phyloP scores from a whole-genome alignment of 1,284 basidiomycete species.

The Pholiota adiposa region DNA sequence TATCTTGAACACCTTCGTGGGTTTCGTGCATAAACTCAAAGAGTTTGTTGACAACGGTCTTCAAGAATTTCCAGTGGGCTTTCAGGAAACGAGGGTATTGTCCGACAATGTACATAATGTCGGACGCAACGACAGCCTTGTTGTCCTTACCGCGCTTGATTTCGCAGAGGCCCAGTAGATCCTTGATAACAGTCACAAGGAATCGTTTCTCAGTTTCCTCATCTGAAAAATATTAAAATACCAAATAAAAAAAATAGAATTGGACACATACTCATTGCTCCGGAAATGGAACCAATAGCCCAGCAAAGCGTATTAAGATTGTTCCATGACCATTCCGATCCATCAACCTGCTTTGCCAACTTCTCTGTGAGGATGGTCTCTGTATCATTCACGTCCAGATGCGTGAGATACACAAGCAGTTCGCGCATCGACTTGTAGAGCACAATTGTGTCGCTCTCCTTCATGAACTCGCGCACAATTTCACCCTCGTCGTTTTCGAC shows the following conservation, averaged over 20 bases:
- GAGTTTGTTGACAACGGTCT: constrained; percentile 99
- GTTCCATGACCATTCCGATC: constrained; percentile 99
- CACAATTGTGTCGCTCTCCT: constrained; percentile 98
- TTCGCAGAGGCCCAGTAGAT: constrained; percentile 94
- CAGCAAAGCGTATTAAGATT: constrained; percentile 99
- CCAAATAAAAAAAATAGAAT: not conserved
- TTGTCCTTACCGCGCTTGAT: constrained; percentile 99
- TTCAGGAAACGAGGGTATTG: constrained; percentile 99
- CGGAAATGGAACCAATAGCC: constrained; percentile 99
- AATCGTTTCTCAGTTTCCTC: constrained; percentile 99
- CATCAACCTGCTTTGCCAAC: constrained; percentile 95
- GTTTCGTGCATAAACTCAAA: constrained; percentile 99
- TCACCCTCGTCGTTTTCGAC: constrained; percentile 99
- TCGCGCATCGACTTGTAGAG: constrained; percentile 99
- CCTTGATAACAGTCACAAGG: constrained; percentile 99
- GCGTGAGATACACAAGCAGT: constrained; percentile 95
- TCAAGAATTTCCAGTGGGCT: constrained; percentile 99
- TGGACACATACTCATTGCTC: constrained; percentile 89
- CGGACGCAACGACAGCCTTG: constrained; percentile 99
- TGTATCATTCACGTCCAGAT: constrained; percentile 95
- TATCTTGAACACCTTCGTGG: constrained; percentile 99
- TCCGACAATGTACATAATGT: constrained; percentile 99
- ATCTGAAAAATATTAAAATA: constrained; percentile 53
- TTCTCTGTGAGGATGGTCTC: constrained; percentile 98
- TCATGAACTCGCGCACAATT: constrained; percentile 99